These are phyloP conservation scores for Kalmusia sp. DNA, from an alignment of 2,329 filamentous ascomycete genomes.

Conservation along the genomic window DNA sequence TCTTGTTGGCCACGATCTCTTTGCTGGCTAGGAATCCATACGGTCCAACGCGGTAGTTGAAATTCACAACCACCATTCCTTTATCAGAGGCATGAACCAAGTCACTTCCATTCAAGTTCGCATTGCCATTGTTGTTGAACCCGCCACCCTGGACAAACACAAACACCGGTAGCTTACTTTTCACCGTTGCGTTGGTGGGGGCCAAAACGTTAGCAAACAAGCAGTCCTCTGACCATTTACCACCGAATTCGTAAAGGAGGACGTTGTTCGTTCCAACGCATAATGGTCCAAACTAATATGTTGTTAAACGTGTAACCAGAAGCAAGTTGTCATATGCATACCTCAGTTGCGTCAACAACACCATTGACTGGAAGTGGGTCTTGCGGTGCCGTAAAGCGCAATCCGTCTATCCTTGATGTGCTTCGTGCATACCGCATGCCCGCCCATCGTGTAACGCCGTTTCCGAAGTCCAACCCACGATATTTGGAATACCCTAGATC, in stretches of 20 bases:
- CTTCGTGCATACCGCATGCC: constrained; percentile 73
- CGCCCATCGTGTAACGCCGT: constrained; percentile 73
- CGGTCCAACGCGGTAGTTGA: constrained; percentile 50
- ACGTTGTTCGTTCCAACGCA: constrained; percentile 38
- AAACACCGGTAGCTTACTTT: constrained; percentile 45
- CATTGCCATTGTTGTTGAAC: constrained; percentile 45
- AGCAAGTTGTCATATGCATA: constrained; percentile 16
- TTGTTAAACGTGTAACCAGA: constrained; percentile 11
- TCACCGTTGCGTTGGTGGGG: constrained; percentile 40
- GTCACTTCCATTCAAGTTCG: constrained; percentile 43
- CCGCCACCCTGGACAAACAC: constrained; percentile 52
- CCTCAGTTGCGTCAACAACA: constrained; percentile 58
- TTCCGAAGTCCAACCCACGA: constrained; percentile 59
- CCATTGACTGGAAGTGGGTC: constrained; percentile 61
- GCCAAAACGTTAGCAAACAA: constrained; percentile 49
- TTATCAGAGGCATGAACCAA: constrained; percentile 40
- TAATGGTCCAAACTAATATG: constrained; percentile 37
- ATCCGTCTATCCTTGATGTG: constrained; percentile 37
- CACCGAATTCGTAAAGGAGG: constrained; percentile 35
- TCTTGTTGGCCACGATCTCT: constrained; percentile 34
- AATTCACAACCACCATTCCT: constrained; percentile 48
- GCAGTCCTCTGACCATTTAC: constrained; percentile 46
- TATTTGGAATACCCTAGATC: constrained; percentile 74
- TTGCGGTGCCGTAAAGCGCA: constrained; percentile 69
- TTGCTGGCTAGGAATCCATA: constrained; percentile 47